Evolutionary conservation across 2,329 filamentous ascomycete species (phyloP), one percentile per base, ranked within the genome.

Genomic region (Mariannaea sp.): DNA sequence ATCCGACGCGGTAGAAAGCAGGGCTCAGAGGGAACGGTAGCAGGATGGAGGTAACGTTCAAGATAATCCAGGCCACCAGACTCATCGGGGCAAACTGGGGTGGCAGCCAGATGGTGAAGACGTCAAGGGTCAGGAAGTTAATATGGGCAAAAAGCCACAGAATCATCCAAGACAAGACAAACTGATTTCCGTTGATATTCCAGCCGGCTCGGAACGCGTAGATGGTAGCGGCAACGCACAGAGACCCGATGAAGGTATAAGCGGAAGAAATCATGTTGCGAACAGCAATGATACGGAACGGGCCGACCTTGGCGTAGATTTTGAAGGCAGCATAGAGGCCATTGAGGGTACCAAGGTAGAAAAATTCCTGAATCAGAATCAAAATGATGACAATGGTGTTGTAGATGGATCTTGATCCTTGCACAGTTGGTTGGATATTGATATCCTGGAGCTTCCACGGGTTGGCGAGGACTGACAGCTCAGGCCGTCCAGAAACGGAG

Each of bases 391-490:
- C 53, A 1, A 64, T 56, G 1, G 60, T 65, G 20, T 65, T 65
- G n/a, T 65, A 65, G 20, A 65, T 63, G 16, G 56, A 39, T 4
- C 62, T 60, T 1, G 61, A 60, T n/a, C 61, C 61, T 40, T 65
- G 61, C 3, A 45, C 22, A 1, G 62, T 65, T 14, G 55, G 55
- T 22, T 60, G 51, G 35, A 65, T 59, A 12, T 65, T 59, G 46
- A 58, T 56, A 5, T 60, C 56, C 4, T 56, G 49, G 10, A 64
- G 49, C 14, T 38, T 53, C 62, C 62, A 64, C 1, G 61, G 61
- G n/a, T 61, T 55, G 1, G 61, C 54, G 12, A 65, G 55, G 12
- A 48, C 51, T 4, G 58, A 55, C 7, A 65, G 40, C 19, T 57
- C 56, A 6, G 59, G 53, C 2, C 20, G 7, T 24, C 54, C 42